phyloP scores from a whole-genome alignment of 768 basidiomycete genomes.

The Kwoniella newhampshirensis region DNA sequence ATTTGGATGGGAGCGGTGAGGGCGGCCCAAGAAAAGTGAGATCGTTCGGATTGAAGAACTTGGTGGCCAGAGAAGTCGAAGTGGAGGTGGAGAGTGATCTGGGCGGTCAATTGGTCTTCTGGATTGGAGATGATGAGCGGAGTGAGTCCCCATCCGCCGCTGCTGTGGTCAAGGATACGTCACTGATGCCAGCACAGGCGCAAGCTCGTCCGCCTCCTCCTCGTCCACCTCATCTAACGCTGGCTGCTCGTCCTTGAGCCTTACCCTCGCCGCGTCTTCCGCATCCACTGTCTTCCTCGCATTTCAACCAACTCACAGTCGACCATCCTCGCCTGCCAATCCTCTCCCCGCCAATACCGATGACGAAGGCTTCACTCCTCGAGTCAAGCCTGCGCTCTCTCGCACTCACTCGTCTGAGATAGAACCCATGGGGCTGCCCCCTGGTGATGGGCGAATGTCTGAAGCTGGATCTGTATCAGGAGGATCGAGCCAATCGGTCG shows the following conservation, averaged over 20 bases:
- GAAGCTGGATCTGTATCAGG: conserved; percentile 25
- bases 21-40: conserved; percentile 30
- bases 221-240: conserved; percentile 26
- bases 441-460: conserved; percentile 9
- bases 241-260: conserved; percentile 16
- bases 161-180: background rate
- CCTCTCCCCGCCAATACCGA: background rate
- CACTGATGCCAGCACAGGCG: conserved; percentile 2
- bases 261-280: conserved; percentile 25
- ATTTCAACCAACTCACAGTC: conserved; percentile 31
- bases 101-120: conserved; percentile 32
- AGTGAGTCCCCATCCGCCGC: conserved; percentile 23
- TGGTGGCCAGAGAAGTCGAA: conserved; percentile 21
- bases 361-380: conserved; percentile 37
- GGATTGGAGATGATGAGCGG: conserved; percentile 39
- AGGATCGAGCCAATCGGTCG: conserved; percentile 23
- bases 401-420: conserved; percentile 29
- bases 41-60: conserved; percentile 36
- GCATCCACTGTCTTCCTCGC: conserved; percentile 34
- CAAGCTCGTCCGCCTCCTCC: conserved; percentile 32
- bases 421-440: conserved; percentile 4
- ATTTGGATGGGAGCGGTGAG: conserved; percentile 30
- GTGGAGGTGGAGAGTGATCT: conserved; percentile 38
- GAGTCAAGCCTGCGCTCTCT: conserved; percentile 29
- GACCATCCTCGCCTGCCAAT: conserved; percentile 9